phyloP scores from a whole-genome alignment of 1,284 basidiomycete genomes.

The Erythrobasidium hasegawianum region DNA sequence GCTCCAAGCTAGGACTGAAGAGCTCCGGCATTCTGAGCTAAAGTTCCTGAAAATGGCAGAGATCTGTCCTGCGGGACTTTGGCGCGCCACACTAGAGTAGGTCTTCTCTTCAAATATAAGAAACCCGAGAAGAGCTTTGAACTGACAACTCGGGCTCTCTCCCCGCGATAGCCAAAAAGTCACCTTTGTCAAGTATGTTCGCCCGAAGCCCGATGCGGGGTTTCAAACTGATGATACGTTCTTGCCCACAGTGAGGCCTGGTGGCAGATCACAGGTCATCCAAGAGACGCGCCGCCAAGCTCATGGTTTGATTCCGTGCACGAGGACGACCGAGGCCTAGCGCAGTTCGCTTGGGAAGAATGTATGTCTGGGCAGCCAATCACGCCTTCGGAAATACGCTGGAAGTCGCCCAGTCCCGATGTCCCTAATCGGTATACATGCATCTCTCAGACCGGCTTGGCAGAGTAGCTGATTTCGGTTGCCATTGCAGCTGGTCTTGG shows the following conservation, averaged over 20 bases:
- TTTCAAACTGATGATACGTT: too few relatives aligned
- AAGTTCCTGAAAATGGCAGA: slow-evolving; percentile 41
- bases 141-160: too few relatives aligned
- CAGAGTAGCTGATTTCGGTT: too few relatives aligned
- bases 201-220: too few relatives aligned
- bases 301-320: slow-evolving; percentile 38
- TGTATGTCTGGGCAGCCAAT: background rate
- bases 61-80: slow-evolving; percentile 41
- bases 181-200: slow-evolving; percentile 35
- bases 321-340: slow-evolving; percentile 35
- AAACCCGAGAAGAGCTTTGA: too few relatives aligned
- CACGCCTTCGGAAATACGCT: slow-evolving; percentile 38
- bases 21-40: slow-evolving; percentile 40
- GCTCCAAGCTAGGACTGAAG: slow-evolving; percentile 40
- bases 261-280: slow-evolving; percentile 36
- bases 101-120: too few relatives aligned
- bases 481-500: slow-evolving; percentile 17
- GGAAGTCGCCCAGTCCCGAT: slow-evolving; percentile 19
- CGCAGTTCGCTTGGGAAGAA: slow-evolving; percentile 4
- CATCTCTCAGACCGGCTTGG: too few relatives aligned
- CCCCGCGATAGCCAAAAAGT: slow-evolving; percentile 33
- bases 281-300: slow-evolving; percentile 16
- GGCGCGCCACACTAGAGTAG: slow-evolving; percentile 34
- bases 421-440: background rate
- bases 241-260: slow-evolving; percentile 39